A percentile compares a stretch with the other conserved stretches of the same genome.
phyloP scores from a whole-genome alignment of 768 basidiomycete genomes.

The Suillus paluster region DNA sequence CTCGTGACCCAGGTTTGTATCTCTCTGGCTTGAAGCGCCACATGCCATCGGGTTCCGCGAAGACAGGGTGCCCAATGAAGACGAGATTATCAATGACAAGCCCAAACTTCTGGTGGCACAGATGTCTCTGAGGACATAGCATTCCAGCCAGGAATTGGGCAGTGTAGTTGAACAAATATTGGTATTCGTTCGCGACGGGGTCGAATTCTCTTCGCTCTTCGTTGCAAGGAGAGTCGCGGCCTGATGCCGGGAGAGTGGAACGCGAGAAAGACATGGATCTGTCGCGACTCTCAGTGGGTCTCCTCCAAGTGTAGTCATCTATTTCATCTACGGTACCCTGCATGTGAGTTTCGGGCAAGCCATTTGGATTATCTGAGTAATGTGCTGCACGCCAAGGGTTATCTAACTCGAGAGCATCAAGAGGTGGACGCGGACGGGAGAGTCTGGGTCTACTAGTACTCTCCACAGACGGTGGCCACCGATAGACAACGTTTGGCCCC shows the following conservation, averaged over 20 bases:
- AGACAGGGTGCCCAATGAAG: slow-evolving; percentile 95
- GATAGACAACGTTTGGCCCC: slow-evolving; percentile 76
- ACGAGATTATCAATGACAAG: slow-evolving; percentile 89
- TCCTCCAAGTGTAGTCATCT: slow-evolving; percentile 67
- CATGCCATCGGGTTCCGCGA: slow-evolving; percentile 67
- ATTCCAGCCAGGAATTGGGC: slow-evolving; percentile 81
- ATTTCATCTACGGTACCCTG: slow-evolving; percentile 26
- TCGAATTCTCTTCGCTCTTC: slow-evolving; percentile 43
- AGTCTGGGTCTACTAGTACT: slow-evolving; percentile 59
- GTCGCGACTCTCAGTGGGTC: slow-evolving; percentile 51
- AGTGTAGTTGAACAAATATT: slow-evolving; percentile 78
- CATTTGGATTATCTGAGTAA: slow-evolving; percentile 41
- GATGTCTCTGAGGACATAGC: slow-evolving; percentile 74
- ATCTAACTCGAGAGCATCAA: slow-evolving; percentile 54
- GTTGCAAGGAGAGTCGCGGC: slow-evolving; percentile 54
- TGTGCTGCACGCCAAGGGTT: slow-evolving; percentile 76
- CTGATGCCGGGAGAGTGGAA: slow-evolving; percentile 49
- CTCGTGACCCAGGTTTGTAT: slow-evolving; percentile 52
- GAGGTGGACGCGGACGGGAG: slow-evolving; percentile 66
- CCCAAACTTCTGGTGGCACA: slow-evolving; percentile 96
- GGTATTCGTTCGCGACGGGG: slow-evolving; percentile 54
- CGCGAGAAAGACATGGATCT: slow-evolving; percentile 57
- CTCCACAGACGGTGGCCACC: slow-evolving; percentile 80
- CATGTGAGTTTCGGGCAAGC: slow-evolving; percentile 22
- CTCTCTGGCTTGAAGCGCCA: slow-evolving; percentile 81